These are phyloP conservation scores for Xylaria sp. DNA, from an alignment of 2,329 filamentous ascomycete species.

Conservation along the genomic window DNA sequence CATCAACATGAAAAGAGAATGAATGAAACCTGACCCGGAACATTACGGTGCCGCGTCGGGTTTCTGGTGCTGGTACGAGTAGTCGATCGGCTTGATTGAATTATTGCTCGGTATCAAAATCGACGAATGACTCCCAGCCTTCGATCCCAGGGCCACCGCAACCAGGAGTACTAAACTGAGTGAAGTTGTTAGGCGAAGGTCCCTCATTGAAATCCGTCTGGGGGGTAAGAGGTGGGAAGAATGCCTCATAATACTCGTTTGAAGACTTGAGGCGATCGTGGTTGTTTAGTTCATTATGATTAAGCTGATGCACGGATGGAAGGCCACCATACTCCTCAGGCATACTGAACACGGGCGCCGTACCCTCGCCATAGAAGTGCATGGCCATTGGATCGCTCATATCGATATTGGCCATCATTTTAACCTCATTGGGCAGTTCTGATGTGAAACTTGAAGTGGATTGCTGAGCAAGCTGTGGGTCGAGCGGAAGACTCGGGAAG, in stretches of 20 bases:
- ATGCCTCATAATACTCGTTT: constrained; percentile 21
- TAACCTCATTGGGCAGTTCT: constrained; percentile 56
- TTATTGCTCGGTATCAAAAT: constrained; percentile 49
- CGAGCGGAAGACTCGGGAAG: constrained; percentile 43
- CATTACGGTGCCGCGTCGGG: too few relatives aligned
- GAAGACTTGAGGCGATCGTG: constrained; percentile 14
- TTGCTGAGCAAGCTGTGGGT: constrained; percentile 45
- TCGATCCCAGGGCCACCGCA: constrained; percentile 38
- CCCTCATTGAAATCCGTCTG: constrained; percentile 30
- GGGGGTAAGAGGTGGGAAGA: constrained; percentile 39
- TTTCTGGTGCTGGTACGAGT: background rate
- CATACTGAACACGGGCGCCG: constrained; percentile 40
- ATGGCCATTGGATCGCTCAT: constrained; percentile 49
- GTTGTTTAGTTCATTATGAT: background rate
- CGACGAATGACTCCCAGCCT: constrained; percentile 48
- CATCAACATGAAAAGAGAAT: background rate
- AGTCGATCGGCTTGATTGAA: background rate
- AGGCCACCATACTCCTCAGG: constrained; percentile 39
- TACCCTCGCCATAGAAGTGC: constrained; percentile 44
- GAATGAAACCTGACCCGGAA: background rate
- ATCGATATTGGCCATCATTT: constrained; percentile 54
- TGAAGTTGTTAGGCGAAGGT: constrained; percentile 33
- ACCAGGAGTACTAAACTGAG: constrained; percentile 42
- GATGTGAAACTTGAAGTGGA: constrained; percentile 55
- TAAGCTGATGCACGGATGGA: constrained; percentile 11